Base-by-base conservation (phyloP, 768 basidiomycete genomes). In the Galerina marginata region DNA sequence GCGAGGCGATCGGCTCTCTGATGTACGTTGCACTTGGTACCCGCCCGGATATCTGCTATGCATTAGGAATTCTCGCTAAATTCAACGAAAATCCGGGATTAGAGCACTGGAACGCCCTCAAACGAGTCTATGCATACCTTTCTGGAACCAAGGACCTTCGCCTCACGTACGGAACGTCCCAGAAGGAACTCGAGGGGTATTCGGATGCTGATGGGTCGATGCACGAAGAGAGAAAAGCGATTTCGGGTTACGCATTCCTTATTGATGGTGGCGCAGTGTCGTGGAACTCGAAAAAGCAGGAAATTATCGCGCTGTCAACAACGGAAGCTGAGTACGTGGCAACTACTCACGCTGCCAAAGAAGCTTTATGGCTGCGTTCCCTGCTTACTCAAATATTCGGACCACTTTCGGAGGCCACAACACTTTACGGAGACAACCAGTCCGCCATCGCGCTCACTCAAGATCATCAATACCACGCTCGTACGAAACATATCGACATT, bases 231-330 rank as follows among this genome's bases (percentile, higher is more conserved):
- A 36, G 58, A 10, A 43, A 47, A 2, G 47, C 62, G 5, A 59
- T 56, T 46, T 56, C 62, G 0, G 62, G 58, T 0, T 63, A 68
- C 50, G 59, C 62, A 2, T 74, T 68, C 55, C 49, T 65, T n/a
- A 25, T 73, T 38, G 67, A 63, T 52, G 65, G 69, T 1, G 71
- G 67, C 2, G 65, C 67, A 2, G 65, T 80, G 14, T 63, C 62
- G 1, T 79, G 78, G 77, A 43, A 42, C 0, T 72, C 71, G 9
- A 68, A 70, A 53, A 61, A 66, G 16, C 78, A 78, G 65, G 33
- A 67, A 4, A 63, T 71, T 14, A 72, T 81, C 7, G 58, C 61
- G 2, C 38, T 65, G 3, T 65, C 58, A 40, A 66, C 61, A 9
- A 61, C 65, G 6, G 46, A 66, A 37, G 61, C 65, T 5, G 53